phyloP scores from a whole-genome alignment of 2,329 filamentous ascomycete genomes.

The Ilyonectria mors-panacis region DNA sequence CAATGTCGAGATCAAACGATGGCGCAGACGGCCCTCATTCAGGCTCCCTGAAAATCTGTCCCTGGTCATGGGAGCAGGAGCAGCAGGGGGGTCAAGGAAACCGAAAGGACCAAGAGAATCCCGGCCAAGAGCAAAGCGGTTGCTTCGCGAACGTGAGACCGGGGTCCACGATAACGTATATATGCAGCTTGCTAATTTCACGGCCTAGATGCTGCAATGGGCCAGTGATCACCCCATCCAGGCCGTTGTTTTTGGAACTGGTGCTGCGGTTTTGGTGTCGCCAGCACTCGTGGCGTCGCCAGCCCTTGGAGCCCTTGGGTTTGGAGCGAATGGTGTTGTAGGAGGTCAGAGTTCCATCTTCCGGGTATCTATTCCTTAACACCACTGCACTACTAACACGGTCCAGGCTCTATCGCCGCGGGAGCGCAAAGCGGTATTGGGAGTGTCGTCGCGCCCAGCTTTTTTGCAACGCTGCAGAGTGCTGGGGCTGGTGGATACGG shows the following conservation, averaged over 20 bases:
- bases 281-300: conserved; percentile 35
- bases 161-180: not conserved
- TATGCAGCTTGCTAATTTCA: not conserved
- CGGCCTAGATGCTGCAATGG: conserved; percentile 2
- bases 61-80: not conserved
- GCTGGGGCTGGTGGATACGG: conserved; percentile 50
- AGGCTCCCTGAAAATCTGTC: not conserved
- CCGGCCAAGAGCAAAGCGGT: not conserved
- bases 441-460: conserved; percentile 41
- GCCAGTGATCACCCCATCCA: conserved; percentile 7
- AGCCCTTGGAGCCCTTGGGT: conserved; percentile 32
- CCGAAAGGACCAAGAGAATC: not conserved
- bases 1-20: not conserved
- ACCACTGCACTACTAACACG: not conserved
- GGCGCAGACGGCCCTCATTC: conserved; percentile 5
- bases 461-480: conserved; percentile 52
- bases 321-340: conserved; percentile 37
- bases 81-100: not conserved
- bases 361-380: not conserved
- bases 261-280: conserved; percentile 18
- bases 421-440: conserved; percentile 46
- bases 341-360: conserved; percentile 26
- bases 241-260: conserved; percentile 19
- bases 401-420: conserved; percentile 42
- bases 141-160: conserved; percentile 10